Evolutionary conservation across 2,329 filamentous ascomycete genomes (phyloP).

Genomic region (Zymoseptoria ardabiliae): DNA sequence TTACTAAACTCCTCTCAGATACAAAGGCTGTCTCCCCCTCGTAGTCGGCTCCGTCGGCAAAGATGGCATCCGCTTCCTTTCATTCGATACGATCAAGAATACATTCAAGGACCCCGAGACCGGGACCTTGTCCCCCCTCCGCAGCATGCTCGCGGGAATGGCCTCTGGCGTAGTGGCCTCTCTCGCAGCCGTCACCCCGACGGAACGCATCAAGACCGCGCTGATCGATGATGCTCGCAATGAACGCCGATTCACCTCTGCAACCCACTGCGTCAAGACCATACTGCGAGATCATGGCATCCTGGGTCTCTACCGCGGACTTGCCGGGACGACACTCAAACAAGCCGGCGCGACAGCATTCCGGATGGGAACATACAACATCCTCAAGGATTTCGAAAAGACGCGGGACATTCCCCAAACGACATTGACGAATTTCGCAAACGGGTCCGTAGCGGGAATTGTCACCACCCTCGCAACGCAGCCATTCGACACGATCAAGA

Average conservation of each 20-base stretch:
- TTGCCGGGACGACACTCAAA: conserved; percentile 54
- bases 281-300: conserved; percentile 49
- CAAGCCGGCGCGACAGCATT: conserved; percentile 56
- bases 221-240: conserved; percentile 54
- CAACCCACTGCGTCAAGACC: conserved; percentile 44
- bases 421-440: conserved; percentile 52
- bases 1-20: conserved; percentile 23
- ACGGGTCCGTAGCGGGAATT: conserved; percentile 53
- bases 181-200: conserved; percentile 59
- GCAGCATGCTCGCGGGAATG: conserved; percentile 59
- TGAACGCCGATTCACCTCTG: conserved; percentile 43
- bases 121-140: conserved; percentile 48
- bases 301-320: conserved; percentile 50
- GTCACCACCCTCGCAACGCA: conserved; percentile 55
- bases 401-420: conserved; percentile 42
- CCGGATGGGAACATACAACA: conserved; percentile 55
- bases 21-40: conserved; percentile 56
- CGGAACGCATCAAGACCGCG: conserved; percentile 61
- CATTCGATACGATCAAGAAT: conserved; percentile 59
- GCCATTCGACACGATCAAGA: conserved; percentile 59
- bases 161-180: conserved; percentile 54
- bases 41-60: conserved; percentile 56
- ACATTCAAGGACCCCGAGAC: conserved; percentile 48
- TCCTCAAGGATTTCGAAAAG: conserved; percentile 53
- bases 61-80: conserved; percentile 59